Conservation (phyloP, 2,329 filamentous ascomycete genomes). For the Verticillium longisporum region DNA sequence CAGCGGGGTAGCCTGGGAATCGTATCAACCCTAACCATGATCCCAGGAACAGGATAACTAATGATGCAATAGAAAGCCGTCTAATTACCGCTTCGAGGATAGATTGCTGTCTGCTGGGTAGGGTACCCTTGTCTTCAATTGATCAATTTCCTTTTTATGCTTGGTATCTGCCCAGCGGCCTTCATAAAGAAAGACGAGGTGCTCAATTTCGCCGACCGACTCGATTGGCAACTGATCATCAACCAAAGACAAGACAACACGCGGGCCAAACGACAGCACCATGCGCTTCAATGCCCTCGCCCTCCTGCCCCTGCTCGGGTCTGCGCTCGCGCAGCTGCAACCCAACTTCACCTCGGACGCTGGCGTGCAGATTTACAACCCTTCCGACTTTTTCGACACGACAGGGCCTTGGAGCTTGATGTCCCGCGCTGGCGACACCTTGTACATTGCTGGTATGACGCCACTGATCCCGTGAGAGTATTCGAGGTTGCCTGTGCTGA, state of each 20-base stretch:
- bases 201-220: not conserved
- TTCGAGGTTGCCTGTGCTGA: not conserved
- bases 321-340: conserved; percentile 3
- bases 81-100: too few species aligned
- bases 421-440: conserved; percentile 18
- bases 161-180: too few species aligned
- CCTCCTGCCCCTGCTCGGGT: not conserved
- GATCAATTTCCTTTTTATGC: too few species aligned
- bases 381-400: conserved; percentile 16
- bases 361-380: conserved; percentile 20
- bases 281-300: not conserved
- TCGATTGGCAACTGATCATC: not conserved
- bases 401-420: conserved; percentile 22
- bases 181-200: not conserved
- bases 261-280: not conserved
- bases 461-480: not conserved
- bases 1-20: too few species aligned
- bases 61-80: too few species aligned
- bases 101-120: too few species aligned
- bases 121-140: too few species aligned
- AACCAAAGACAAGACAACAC: not conserved
- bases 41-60: too few species aligned
- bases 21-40: too few species aligned
- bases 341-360: conserved; percentile 20
- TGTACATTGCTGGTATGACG: conserved; percentile 20